Evolutionary conservation across 1,139 yeast species (phyloP).

Genomic region (Pichia sp.): DNA sequence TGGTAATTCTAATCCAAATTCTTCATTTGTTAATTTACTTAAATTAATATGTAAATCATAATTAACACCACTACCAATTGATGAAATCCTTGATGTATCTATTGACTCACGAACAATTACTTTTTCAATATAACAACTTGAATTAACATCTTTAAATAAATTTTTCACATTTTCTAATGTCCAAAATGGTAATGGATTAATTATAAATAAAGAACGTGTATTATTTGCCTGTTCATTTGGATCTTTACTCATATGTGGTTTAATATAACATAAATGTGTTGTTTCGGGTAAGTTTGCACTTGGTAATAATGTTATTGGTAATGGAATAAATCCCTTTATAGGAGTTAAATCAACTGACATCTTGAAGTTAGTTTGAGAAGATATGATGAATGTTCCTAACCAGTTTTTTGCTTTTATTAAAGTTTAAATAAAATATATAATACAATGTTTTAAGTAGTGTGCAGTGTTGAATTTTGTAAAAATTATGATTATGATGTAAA

Average conservation of each 20-base stretch:
- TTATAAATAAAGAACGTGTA: conserved; percentile 55
- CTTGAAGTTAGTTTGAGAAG: neutral
- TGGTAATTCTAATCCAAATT: conserved; percentile 30
- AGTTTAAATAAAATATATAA: neutral
- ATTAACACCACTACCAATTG: conserved; percentile 21
- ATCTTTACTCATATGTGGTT: conserved; percentile 47
- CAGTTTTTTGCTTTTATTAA: neutral
- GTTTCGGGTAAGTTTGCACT: conserved; percentile 16
- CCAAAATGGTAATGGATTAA: conserved; percentile 67
- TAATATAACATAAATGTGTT: conserved; percentile 51
- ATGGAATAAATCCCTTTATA: conserved; percentile 50
- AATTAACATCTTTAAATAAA: conserved; percentile 54
- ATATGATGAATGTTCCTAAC: no score
- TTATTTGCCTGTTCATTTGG: conserved; percentile 25
- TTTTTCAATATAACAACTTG: conserved; percentile 30
- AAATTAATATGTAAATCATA: conserved; percentile 52
- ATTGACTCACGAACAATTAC: conserved; percentile 10
- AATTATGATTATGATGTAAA: neutral
- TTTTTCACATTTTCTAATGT: conserved; percentile 46
- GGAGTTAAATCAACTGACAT: neutral
- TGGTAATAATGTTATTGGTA: conserved; percentile 40
- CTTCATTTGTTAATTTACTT: conserved; percentile 54
- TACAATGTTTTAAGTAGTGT: no score
- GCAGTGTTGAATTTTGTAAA: no score
- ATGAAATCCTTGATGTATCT: conserved; percentile 9